Evolutionary conservation across 2,329 filamentous ascomycete species (phyloP), one percentile per base, ranked within the genome.

Genomic region (Epichloe aotearoae): DNA sequence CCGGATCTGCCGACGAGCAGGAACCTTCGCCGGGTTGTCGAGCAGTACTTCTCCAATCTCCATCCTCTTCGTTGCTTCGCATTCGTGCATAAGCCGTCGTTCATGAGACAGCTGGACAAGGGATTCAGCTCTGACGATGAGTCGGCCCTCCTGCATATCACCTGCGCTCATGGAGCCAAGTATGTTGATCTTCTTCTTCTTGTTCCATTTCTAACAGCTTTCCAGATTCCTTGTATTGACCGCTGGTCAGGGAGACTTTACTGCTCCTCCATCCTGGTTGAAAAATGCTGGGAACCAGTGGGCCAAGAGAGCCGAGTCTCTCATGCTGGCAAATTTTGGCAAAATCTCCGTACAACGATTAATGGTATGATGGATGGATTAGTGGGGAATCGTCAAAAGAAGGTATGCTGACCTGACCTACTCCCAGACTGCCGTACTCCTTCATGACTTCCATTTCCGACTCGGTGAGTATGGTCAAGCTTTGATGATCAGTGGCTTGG

Each of bases 21-120:
- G 48, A 64, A 66, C 42, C 60, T 68, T 20, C 66, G 66, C 14
- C 61, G 60, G 0, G 61, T 67, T 3, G 62, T 68, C 23, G 66
- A 68, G 44, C 66, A 66, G 52, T 68, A 68, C 51, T 68, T 68
- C 54, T 57, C 64, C 52, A 68, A 68, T 33, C 57, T 68, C 4
- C 73, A 69, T 47, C 65, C 66, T n/a, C 60, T 69, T 4, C 62
- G 66, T 19, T 69, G 66, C 53, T 69, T 69, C 49, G 65, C 66
- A 15, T 69, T 69, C 60, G 65, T 69, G 17, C 66, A 69, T 48
- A 66, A 68, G 47, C 66, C 66, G 4, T 67, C 66, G 1, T 68
- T 69, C 47, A 65, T 66, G 55, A 58, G 65, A 5, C 65, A 67
- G 44, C 57, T 69, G 5, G 66, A 69, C 50, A 66, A 64, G 23